Evolutionary conservation across 441 rosid genomes (phyloP).

Genomic region (Pelargonium fulgidum): DNA sequence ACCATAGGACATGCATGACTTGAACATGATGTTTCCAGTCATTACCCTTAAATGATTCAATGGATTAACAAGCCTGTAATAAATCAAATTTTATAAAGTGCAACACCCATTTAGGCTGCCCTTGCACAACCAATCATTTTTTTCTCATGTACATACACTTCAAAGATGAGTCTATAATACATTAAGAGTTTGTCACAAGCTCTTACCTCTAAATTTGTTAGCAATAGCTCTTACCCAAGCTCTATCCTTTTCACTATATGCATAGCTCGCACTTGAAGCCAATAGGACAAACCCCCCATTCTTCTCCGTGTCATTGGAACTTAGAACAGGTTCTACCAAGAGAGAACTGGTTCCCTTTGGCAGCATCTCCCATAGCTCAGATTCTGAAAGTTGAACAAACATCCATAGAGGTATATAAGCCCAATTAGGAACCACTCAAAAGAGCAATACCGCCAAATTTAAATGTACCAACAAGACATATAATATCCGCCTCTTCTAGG

Average conservation of each 20-base stretch:
- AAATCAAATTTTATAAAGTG: too few species aligned
- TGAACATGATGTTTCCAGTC: too few species aligned
- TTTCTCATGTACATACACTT: neutral
- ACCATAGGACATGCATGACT: too few species aligned
- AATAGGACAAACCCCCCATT: constrained; percentile 54
- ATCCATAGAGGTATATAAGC: constrained; percentile 10
- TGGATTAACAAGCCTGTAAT: too few species aligned
- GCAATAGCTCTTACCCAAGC: constrained; percentile 74
- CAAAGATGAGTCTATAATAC: constrained; percentile 10
- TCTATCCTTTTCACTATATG: constrained; percentile 66
- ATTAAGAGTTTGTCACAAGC: constrained; percentile 20
- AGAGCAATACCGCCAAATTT: neutral
- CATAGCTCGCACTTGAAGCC: constrained; percentile 65
- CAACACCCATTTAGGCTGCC: too few species aligned
- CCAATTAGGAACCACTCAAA: neutral
- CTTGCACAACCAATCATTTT: too few species aligned
- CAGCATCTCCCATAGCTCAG: constrained; percentile 46
- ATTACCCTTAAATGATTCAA: too few species aligned
- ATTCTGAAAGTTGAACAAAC: constrained; percentile 40
- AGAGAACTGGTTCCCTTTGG: constrained; percentile 40
- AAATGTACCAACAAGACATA: neutral
- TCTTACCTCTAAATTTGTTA: constrained; percentile 55
- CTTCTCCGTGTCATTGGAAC: constrained; percentile 22
- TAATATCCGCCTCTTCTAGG: neutral
- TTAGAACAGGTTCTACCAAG: constrained; percentile 51